Conservation (phyloP, 768 basidiomycete species). For the Lactarius trivialis region DNA sequence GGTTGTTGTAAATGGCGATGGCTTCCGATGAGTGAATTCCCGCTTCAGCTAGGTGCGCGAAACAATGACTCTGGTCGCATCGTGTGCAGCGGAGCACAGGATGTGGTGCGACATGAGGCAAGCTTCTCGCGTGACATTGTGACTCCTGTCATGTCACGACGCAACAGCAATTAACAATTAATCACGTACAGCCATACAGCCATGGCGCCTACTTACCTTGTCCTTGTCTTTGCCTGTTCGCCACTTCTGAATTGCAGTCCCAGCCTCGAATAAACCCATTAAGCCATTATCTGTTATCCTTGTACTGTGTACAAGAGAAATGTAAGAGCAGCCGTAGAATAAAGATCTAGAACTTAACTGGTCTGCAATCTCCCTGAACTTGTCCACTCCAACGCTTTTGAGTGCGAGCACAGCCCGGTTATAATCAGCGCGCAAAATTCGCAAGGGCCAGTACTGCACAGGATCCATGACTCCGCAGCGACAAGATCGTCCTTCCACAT, state of each 20-base stretch:
- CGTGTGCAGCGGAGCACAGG: conserved; percentile 27
- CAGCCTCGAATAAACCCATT: conserved; percentile 24
- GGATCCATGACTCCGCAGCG: conserved; percentile 54
- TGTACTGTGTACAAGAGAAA: background rate
- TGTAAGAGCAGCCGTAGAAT: too few species aligned
- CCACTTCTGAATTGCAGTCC: conserved; percentile 17
- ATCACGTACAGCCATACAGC: too few species aligned
- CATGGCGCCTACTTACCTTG: background rate
- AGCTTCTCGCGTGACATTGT: conserved; percentile 5
- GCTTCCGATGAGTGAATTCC: conserved; percentile 36
- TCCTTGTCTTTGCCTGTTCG: background rate
- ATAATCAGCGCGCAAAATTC: conserved; percentile 39
- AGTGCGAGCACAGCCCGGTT: conserved; percentile 34
- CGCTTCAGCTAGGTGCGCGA: conserved; percentile 31
- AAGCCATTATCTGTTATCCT: background rate
- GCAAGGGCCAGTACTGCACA: conserved; percentile 48
- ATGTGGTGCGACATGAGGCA: conserved; percentile 10
- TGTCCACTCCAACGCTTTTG: conserved; percentile 1
- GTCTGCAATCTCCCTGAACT: background rate
- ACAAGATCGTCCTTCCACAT: conserved; percentile 73
- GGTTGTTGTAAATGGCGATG: conserved; percentile 24
- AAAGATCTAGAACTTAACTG: conserved; percentile 4
- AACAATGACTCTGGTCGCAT: conserved; percentile 36
- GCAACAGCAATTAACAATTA: too few species aligned
- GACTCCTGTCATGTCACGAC: background rate